A percentile compares a stretch with the other conserved stretches of the same genome.
Evolutionary conservation across 2,329 filamentous ascomycete genomes (phyloP).

Genomic region (Coniella vitis): DNA sequence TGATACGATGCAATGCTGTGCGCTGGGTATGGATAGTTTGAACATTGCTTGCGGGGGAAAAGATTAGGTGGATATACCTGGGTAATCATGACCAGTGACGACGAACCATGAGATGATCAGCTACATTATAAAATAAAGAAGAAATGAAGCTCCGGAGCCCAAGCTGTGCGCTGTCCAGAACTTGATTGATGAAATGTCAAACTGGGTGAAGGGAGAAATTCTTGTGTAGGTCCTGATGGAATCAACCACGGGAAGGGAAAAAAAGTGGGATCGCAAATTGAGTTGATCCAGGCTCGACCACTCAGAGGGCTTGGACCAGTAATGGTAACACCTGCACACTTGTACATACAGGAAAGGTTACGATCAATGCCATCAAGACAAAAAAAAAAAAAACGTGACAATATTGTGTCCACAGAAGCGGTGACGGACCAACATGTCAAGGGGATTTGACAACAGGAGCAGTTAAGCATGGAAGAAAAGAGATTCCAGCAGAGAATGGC

Average conservation of each 20-base stretch:
- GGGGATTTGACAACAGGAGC: no score
- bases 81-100: slow-evolving; percentile 16
- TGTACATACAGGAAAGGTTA: background rate
- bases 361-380: background rate
- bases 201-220: no score
- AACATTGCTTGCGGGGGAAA: slow-evolving; percentile 7
- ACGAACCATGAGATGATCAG: slow-evolving; percentile 15
- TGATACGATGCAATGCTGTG: background rate
- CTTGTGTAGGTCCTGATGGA: no score
- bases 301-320: background rate
- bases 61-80: slow-evolving; percentile 15
- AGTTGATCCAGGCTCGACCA: no score
- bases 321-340: background rate
- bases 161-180: no score
- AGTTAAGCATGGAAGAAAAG: background rate
- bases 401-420: no score
- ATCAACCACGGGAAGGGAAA: no score
- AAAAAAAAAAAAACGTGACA: background rate
- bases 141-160: slow-evolving; percentile 2
- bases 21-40: slow-evolving; percentile 15
- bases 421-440: no score
- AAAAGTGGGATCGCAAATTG: no score
- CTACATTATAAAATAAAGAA: slow-evolving; percentile 12
- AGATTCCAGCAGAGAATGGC: background rate
- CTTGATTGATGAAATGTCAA: no score